Evolutionary conservation across 2,329 filamentous ascomycete genomes (phyloP), one percentile per base, ranked within the genome.

Genomic region (Neocatenulostroma microsporum): DNA sequence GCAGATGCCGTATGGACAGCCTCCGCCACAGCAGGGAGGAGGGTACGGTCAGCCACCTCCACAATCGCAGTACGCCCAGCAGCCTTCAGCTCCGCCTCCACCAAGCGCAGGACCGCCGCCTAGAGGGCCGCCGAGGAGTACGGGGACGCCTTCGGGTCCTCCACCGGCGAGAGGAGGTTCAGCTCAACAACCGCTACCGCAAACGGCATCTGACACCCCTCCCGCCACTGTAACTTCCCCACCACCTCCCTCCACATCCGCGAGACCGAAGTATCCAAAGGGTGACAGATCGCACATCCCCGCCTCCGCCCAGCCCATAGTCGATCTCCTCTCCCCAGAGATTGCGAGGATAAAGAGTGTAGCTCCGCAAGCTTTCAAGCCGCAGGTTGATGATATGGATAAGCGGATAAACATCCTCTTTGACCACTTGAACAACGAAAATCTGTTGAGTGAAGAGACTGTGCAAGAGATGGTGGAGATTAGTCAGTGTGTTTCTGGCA

Each of bases 371-470:
- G 80, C 81, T 12, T 95, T 91, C 66, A 81, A 84, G 45, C 74
- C 80, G 11, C 88, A 96, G 59, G 87, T 98, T 14, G 84, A 86
- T 53, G 91, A 96, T 58, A 91, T 88, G 2, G 85, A 94, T 60
- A 94, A 94, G 66, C 80, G 91, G 19, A 73, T 98, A 41, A 51
- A 84, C 53, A 80, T 95, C 33, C 69, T 98, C n/a, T 96, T 95
- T 59, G 89, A 98, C 57, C 87, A 95, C 61, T 71, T 98, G 30
- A 98, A 96, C 72, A 96, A 96, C 49, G 83, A 88, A 55, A 88
- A 96, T 55, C 69, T 95, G 26, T 70, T 96, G 37, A 84, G 82
- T 65, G 76, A 83, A 2, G 80, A 84, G 53, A 95, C 83, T 1
- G 74, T 88, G 33, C 70, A 76, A 42, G 70, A 80, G 56, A 68